Percentiles rank a stretch among this genome's conserved stretches.
Evolutionary conservation across 2,329 filamentous ascomycete species (phyloP).

Genomic region (Alternaria novae-zelandiae): DNA sequence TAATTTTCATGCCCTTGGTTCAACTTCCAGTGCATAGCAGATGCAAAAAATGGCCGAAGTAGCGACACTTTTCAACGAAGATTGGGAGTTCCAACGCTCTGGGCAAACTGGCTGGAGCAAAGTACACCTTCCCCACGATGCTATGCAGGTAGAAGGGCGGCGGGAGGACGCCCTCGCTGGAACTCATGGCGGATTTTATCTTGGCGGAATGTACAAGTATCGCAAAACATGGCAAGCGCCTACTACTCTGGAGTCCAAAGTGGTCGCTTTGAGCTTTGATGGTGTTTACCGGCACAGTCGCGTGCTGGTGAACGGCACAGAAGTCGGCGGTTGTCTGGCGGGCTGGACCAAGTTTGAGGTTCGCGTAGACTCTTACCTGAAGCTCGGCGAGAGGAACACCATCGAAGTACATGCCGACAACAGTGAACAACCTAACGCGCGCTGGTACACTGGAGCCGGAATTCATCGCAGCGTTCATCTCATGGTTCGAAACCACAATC

Average conservation of each 20-base stretch:
- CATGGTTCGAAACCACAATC: background rate
- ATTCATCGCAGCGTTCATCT: background rate
- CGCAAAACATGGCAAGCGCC: background rate
- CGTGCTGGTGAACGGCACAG: background rate
- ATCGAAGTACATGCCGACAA: background rate
- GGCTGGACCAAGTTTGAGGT: background rate
- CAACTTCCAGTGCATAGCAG: background rate
- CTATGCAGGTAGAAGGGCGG: background rate
- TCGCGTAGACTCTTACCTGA: background rate
- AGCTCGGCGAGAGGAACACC: background rate
- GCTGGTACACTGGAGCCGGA: background rate
- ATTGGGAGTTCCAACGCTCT: background rate
- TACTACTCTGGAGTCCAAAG: background rate
- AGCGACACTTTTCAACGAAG: background rate
- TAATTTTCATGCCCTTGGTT: background rate
- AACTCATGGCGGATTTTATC: background rate
- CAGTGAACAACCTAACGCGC: background rate
- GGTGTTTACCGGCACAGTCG: background rate
- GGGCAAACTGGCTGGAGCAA: background rate
- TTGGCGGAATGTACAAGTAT: background rate
- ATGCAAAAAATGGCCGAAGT: background rate
- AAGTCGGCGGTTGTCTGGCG: background rate
- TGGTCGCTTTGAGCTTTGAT: background rate
- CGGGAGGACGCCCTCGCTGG: background rate
- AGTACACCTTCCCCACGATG: background rate